Evolutionary conservation across 768 basidiomycete genomes (phyloP).

Genomic region (Phylloporus rhodoxanthus): DNA sequence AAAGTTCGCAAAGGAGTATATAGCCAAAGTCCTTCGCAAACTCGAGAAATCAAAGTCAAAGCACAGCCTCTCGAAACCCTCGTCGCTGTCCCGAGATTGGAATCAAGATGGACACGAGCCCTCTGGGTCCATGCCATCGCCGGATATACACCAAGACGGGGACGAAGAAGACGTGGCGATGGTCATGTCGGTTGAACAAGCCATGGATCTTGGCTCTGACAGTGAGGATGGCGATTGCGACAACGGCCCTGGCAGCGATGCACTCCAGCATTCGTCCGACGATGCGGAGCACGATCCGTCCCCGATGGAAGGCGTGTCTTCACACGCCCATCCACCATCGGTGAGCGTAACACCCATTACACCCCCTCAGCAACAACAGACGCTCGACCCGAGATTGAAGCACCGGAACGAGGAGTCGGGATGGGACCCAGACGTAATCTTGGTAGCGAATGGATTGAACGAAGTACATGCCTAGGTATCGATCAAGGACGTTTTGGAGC

Average conservation of each 20-base stretch:
- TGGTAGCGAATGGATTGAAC: conserved; percentile 13
- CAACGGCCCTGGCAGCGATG: conserved; percentile 8
- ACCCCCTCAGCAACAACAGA: conserved; percentile 21
- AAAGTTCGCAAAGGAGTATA: conserved; percentile 88
- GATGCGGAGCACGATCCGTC: conserved; percentile 27
- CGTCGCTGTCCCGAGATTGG: conserved; percentile 8
- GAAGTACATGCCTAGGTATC: conserved; percentile 12
- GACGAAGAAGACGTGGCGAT: conserved; percentile 26
- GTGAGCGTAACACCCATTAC: conserved; percentile 30
- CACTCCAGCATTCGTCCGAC: conserved; percentile 26
- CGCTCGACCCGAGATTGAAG: conserved; percentile 27
- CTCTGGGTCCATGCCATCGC: conserved; percentile 12
- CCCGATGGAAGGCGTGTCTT: conserved; percentile 31
- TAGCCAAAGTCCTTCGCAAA: conserved; percentile 70
- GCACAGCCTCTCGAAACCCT: conserved; percentile 12
- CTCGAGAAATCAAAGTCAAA: conserved; percentile 42
- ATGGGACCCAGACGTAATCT: conserved; percentile 21
- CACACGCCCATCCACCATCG: conserved; percentile 22
- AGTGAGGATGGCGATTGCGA: conserved; percentile 27
- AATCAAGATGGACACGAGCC: conserved; percentile 2
- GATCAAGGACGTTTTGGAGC: background rate
- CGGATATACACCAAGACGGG: conserved; percentile 8
- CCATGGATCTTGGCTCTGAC: conserved; percentile 40
- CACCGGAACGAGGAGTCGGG: conserved; percentile 27
- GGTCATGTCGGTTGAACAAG: conserved; percentile 39